Evolutionary conservation across 148 eudicot species (phyloP).

Genomic region (Camellia sinensis): DNA sequence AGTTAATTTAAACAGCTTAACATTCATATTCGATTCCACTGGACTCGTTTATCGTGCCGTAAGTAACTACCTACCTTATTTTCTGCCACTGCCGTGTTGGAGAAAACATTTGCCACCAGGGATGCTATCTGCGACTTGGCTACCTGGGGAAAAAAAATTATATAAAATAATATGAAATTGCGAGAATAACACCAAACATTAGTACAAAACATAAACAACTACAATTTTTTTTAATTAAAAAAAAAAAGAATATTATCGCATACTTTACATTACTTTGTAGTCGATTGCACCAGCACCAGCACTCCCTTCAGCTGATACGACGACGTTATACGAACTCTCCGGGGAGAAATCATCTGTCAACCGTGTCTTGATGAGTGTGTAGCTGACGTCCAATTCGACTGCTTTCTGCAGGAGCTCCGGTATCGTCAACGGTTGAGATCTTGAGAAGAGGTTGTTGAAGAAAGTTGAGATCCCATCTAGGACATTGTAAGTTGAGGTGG

Average conservation of each 20-base stretch:
- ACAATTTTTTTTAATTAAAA: no score
- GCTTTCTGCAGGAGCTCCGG: constrained; percentile 59
- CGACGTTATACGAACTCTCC: constrained; percentile 72
- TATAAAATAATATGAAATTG: no score
- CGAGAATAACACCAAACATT: no score
- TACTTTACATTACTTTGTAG: constrained; percentile 99
- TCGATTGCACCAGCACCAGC: constrained; percentile 54
- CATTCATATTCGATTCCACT: no score
- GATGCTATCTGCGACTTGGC: constrained; percentile 72
- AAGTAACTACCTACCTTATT: constrained; percentile 46
- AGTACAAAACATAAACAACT: no score
- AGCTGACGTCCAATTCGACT: constrained; percentile 58
- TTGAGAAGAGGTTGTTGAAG: constrained; percentile 68
- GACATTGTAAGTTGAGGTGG: constrained; percentile 53
- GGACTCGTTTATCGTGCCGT: no score
- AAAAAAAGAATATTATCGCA: constrained; percentile 32
- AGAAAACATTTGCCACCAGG: constrained; percentile 75
- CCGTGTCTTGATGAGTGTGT: constrained; percentile 65
- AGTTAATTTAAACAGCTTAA: no score
- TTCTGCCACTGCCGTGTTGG: constrained; percentile 81
- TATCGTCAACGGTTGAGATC: constrained; percentile 57
- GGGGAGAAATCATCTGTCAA: constrained; percentile 70
- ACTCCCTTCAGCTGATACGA: constrained; percentile 73
- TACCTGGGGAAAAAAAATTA: constrained; percentile 36
- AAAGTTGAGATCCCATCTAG: constrained; percentile 70